Percentiles rank a stretch among this genome's conserved stretches.
Conservation (phyloP, 805 yeast species). For the Lipomyces starkeyi region DNA sequence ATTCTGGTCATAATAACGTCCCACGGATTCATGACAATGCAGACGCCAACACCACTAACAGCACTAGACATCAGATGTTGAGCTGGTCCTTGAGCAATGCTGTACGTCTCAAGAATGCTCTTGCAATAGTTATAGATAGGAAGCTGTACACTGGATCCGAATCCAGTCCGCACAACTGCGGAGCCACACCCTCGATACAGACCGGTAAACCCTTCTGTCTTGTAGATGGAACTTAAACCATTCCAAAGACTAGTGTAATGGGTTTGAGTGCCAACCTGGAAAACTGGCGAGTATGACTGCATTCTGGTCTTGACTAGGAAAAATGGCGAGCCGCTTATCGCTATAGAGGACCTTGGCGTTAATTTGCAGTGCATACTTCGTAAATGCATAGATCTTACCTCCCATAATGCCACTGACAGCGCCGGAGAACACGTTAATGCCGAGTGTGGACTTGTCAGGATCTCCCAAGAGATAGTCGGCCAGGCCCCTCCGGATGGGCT, state of each 20-base stretch:
- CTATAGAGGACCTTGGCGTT: slow-evolving; percentile 6
- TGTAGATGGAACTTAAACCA: slow-evolving; percentile 68
- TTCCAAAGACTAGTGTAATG: slow-evolving; percentile 72
- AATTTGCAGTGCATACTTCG: not conserved
- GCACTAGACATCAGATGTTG: slow-evolving; percentile 77
- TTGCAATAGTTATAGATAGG: slow-evolving; percentile 88
- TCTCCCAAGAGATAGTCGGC: slow-evolving; percentile 41
- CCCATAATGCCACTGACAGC: slow-evolving; percentile 67
- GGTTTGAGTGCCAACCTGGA: slow-evolving; percentile 89
- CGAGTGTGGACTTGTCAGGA: slow-evolving; percentile 47
- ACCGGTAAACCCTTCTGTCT: slow-evolving; percentile 76
- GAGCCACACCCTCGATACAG: slow-evolving; percentile 92
- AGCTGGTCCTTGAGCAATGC: slow-evolving; percentile 66
- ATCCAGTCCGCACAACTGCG: slow-evolving; percentile 91
- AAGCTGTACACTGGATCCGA: slow-evolving; percentile 93
- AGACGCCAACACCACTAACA: slow-evolving; percentile 88
- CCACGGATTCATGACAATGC: slow-evolving; percentile 96
- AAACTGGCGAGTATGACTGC: slow-evolving; percentile 81
- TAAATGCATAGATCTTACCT: slow-evolving; percentile 22
- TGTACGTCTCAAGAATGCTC: slow-evolving; percentile 59
- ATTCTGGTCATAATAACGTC: slow-evolving; percentile 94
- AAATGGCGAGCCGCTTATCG: slow-evolving; percentile 75
- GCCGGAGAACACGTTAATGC: slow-evolving; percentile 79
- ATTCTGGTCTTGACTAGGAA: slow-evolving; percentile 92
- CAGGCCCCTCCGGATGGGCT: slow-evolving; percentile 71